Evolutionary conservation across 2,329 filamentous ascomycete species (phyloP), one percentile per base, ranked within the genome.

Genomic region (Fusarium oligoseptatum): DNA sequence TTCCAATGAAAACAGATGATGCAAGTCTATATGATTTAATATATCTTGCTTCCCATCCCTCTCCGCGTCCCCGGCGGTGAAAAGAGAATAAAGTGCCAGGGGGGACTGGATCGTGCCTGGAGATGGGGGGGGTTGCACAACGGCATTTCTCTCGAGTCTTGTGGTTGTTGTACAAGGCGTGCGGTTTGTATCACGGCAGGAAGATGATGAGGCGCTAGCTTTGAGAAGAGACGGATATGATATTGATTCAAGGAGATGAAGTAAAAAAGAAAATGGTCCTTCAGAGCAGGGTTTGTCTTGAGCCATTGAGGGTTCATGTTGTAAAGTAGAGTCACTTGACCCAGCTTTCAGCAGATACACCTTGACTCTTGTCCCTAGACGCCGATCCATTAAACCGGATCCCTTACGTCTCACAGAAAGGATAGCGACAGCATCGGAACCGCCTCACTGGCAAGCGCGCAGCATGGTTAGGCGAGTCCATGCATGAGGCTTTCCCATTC

Each of bases 381-480:
- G 65, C 73, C 66, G 62, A 67, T 70, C 75, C 75, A 75, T 74
- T 67, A 71, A 66, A 69, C 61, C 69, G 77, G 75, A 73, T 76
- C 34, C 27, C 34, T 22, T 34, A 41, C 10, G 76, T 78, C 68
- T 68, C 75, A 78, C 77, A 70, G 39, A 39, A 64, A 74, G 73
- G 72, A 60, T 74, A 60, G 70, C 64, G 63, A 76, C 77, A 72
- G 65, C 60, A 78, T 78, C 74, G 74, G 77, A 68, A 72, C 65
- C 70, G 61, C 72, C 69, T 70, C 58, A 66, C 67, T 75, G 64
- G 68, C 71, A 76, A 77, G 72, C 68, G 36, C 70, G 75, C 74
- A 68, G 68, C 68, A 74, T 67, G 36, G 22, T 71, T 77, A 78
- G 77, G 74, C 76, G 77, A 78, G 74, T 41, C 45, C 66, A 68